Percentiles rank a stretch among this genome's conserved stretches.
Evolutionary conservation across 1,284 basidiomycete genomes (phyloP).

Genomic region (Lentinus polychrous): DNA sequence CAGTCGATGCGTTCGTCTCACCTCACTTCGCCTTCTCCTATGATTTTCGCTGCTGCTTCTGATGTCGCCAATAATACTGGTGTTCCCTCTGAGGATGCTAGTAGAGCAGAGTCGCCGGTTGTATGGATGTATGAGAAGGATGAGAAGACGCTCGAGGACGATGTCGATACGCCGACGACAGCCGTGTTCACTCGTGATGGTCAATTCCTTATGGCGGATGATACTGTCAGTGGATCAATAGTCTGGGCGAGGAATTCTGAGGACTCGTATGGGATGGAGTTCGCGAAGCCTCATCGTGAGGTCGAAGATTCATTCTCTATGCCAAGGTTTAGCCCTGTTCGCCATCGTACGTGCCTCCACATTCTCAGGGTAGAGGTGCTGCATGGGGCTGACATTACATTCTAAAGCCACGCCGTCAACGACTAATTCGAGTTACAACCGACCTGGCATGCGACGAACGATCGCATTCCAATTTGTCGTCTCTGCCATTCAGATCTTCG

Average conservation of each 20-base stretch:
- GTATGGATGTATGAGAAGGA: constrained; percentile 5
- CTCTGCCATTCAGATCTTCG: constrained; percentile 32
- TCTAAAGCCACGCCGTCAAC: too few relatives aligned
- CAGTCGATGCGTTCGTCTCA: constrained; percentile 9
- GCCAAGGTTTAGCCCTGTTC: too few relatives aligned
- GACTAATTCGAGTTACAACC: too few relatives aligned
- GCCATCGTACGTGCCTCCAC: too few relatives aligned
- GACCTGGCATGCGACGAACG: too few relatives aligned
- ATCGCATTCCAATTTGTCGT: constrained; percentile 16
- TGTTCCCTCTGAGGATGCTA: background rate
- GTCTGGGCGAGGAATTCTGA: constrained; percentile 18
- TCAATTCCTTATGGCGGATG: constrained; percentile 12
- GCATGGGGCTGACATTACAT: too few relatives aligned
- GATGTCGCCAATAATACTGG: constrained; percentile 1
- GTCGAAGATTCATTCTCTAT: constrained; percentile 4
- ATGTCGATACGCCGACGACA: constrained; percentile 2
- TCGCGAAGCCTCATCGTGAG: constrained; percentile 12
- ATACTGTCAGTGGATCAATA: constrained; percentile 18
- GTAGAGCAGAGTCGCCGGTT: constrained; percentile 3
- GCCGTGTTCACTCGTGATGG: constrained; percentile 7
- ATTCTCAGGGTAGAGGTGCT: too few relatives aligned
- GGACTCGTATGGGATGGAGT: constrained; percentile 16
- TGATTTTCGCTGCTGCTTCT: constrained; percentile 19
- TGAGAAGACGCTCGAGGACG: constrained; percentile 5
- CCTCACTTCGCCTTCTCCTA: constrained; percentile 18